These are phyloP conservation scores for Apodospora peruviana DNA, from an alignment of 495 filamentous ascomycete species.

Conservation along the genomic window DNA sequence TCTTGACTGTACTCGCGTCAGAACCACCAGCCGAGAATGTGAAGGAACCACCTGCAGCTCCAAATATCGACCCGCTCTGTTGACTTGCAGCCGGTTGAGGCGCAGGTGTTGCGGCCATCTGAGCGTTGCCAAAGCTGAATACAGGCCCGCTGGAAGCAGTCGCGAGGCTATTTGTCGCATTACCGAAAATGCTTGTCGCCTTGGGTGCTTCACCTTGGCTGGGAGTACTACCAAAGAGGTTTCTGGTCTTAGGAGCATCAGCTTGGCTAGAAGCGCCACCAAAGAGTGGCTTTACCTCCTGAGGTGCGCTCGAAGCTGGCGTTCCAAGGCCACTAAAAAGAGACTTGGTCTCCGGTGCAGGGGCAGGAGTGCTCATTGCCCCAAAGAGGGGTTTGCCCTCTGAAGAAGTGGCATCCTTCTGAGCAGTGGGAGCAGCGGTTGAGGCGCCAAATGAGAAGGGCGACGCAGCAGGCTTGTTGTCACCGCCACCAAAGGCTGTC, in stretches of 20 bases:
- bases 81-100: conserved; percentile 23
- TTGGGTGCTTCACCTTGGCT: background rate
- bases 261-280: background rate
- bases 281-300: background rate
- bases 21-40: conserved; percentile 33
- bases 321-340: background rate
- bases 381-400: background rate
- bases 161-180: no score
- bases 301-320: background rate
- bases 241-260: background rate
- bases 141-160: conserved; percentile 3
- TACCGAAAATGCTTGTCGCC: conserved; percentile 5
- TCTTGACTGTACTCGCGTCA: conserved; percentile 27
- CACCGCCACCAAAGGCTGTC: background rate
- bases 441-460: background rate
- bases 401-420: no score
- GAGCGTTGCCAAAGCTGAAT: conserved; percentile 28
- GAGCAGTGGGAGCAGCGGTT: conserved; percentile 4
- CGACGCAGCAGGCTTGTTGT: background rate
- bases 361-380: no score
- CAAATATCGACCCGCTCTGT: conserved; percentile 16
- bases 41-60: conserved; percentile 25
- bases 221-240: background rate
- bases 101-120: conserved; percentile 4
- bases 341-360: background rate